Percentiles rank a stretch among this genome's conserved stretches.
These are phyloP conservation scores for Blastocystis sp. DNA, from an alignment of 352 stramenopile species.

Conservation along the genomic window DNA sequence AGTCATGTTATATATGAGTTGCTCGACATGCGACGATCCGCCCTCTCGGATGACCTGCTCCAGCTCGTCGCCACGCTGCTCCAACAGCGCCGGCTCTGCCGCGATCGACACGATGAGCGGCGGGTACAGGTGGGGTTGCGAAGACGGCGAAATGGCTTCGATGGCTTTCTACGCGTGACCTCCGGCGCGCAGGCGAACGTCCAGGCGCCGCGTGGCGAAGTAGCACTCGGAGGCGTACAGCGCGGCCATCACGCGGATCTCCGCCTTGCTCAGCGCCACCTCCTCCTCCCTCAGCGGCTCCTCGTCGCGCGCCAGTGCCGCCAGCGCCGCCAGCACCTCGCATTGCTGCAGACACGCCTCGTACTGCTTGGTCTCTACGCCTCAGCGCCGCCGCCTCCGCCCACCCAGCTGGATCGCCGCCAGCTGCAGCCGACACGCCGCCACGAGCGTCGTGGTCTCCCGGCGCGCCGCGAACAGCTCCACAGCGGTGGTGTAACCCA, in stretches of 20 bases:
- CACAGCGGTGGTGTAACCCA: background rate
- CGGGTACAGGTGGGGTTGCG: background rate
- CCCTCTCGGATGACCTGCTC: background rate
- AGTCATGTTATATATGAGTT: slow-evolving; percentile 34
- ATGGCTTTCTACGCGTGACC: slow-evolving; percentile 40
- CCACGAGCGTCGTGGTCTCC: background rate
- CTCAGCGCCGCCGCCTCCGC: background rate
- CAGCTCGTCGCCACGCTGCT: background rate
- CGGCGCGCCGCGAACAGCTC: background rate
- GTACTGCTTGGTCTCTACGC: slow-evolving; percentile 1
- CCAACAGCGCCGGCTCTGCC: background rate
- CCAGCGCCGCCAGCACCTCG: background rate
- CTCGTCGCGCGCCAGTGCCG: background rate
- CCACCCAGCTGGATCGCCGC: background rate
- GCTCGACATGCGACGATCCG: background rate
- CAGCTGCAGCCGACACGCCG: background rate
- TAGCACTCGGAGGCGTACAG: slow-evolving; percentile 18
- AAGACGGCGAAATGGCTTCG: background rate
- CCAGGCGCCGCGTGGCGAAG: background rate
- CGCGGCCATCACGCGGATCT: background rate
- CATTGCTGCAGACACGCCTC: background rate
- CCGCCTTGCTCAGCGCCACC: background rate
- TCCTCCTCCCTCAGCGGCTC: background rate
- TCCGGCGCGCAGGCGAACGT: background rate
- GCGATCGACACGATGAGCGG: background rate